Conservation (phyloP, 345 rosid species). For the Mangifera indica region DNA sequence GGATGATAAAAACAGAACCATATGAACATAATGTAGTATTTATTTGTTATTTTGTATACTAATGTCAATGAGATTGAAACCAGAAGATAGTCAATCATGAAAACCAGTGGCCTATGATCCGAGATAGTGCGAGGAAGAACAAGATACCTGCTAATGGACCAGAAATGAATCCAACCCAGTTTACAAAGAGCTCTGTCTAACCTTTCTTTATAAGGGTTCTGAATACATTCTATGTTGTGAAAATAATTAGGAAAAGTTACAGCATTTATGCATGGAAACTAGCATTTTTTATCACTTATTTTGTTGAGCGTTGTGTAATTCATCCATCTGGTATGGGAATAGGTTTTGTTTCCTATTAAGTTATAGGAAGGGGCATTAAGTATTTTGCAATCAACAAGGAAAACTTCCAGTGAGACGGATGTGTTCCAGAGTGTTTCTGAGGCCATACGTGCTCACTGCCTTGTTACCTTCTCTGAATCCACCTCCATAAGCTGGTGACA, state of each 20-base stretch:
- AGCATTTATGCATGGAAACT: slow-evolving; percentile 2
- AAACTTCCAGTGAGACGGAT: slow-evolving; percentile 76
- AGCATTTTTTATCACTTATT: slow-evolving; percentile 17
- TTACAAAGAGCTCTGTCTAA: too few relatives aligned
- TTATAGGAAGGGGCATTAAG: background rate
- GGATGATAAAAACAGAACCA: too few relatives aligned
- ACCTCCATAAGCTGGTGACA: slow-evolving; percentile 82
- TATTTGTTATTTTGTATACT: too few relatives aligned
- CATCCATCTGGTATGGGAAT: slow-evolving; percentile 1
- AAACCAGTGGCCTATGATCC: too few relatives aligned
- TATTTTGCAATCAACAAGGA: slow-evolving; percentile 40
- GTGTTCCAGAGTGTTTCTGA: slow-evolving; percentile 82
- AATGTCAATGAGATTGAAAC: too few relatives aligned
- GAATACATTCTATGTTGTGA: too few relatives aligned
- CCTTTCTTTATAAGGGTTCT: too few relatives aligned
- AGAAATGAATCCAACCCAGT: too few relatives aligned
- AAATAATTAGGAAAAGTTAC: slow-evolving; percentile 12
- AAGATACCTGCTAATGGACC: too few relatives aligned
- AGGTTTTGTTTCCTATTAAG: slow-evolving; percentile 6
- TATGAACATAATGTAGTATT: too few relatives aligned
- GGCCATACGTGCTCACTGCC: slow-evolving; percentile 72
- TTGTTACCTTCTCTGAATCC: slow-evolving; percentile 77
- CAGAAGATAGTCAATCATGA: too few relatives aligned
- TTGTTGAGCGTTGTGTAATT: slow-evolving; percentile 5
- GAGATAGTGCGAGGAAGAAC: too few relatives aligned